phyloP scores from a whole-genome alignment of 192 early-diverging fungal genomes.

The Dissophora ornata region DNA sequence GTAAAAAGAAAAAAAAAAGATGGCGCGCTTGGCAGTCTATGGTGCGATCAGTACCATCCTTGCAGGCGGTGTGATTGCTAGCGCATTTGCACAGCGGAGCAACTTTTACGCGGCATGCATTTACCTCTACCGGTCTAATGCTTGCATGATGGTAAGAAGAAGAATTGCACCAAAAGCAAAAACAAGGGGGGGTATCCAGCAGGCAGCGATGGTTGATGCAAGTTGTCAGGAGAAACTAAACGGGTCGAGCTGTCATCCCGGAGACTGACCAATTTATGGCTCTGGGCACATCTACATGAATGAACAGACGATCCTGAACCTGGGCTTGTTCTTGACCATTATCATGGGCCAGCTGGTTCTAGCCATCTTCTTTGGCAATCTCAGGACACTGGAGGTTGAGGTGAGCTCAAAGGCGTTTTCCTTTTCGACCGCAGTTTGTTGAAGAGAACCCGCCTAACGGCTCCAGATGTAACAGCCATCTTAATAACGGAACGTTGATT shows the following conservation, averaged over 20 bases:
- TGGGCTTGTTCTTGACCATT: conserved; percentile 82
- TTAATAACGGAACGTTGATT: conserved; percentile 2
- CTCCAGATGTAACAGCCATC: too few relatives aligned
- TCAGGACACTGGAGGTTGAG: conserved; percentile 94
- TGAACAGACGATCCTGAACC: conserved; percentile 87
- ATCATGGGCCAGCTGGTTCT: conserved; percentile 82
- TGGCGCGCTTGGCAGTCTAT: conserved; percentile 76
- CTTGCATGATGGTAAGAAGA: conserved; percentile 89
- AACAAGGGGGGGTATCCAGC: too few relatives aligned
- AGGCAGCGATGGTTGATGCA: too few relatives aligned
- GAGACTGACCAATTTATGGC: too few relatives aligned
- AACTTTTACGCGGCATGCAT: conserved; percentile 95
- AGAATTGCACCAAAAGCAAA: too few relatives aligned
- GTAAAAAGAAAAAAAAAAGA: too few relatives aligned
- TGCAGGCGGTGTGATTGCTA: conserved; percentile 69
- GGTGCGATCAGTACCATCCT: conserved; percentile 74
- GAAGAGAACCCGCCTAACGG: too few relatives aligned
- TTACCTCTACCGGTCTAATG: conserved; percentile 87
- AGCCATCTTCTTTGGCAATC: conserved; percentile 88
- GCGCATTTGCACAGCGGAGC: conserved; percentile 73
- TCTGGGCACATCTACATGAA: too few relatives aligned
- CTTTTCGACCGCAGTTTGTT: too few relatives aligned
- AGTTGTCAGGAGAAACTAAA: too few relatives aligned
- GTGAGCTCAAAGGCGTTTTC: conserved; percentile 43
- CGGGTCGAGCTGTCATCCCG: too few relatives aligned